Conservation (phyloP, 1,139 yeast species). For the Magnusiomyces magnusii region DNA sequence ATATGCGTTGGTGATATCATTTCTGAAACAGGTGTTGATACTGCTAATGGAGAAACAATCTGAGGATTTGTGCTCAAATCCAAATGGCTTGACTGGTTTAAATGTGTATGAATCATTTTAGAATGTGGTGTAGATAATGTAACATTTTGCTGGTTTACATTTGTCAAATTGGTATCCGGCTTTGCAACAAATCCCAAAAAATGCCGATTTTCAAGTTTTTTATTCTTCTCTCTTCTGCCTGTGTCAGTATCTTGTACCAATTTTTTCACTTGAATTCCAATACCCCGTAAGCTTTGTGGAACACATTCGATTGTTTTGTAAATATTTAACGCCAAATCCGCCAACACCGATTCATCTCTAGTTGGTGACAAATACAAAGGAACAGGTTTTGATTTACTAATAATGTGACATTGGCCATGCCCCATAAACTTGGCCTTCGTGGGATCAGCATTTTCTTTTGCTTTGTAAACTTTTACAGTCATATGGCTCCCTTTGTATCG, state of each 20-base stretch:
- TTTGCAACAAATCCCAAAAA: background rate
- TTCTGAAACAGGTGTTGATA: background rate
- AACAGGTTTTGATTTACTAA: conserved; percentile 51
- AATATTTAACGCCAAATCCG: conserved; percentile 52
- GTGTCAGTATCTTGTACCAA: conserved; percentile 5
- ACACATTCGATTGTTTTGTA: conserved; percentile 53
- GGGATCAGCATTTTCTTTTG: conserved; percentile 9
- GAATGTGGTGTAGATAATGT: background rate
- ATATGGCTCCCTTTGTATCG: conserved; percentile 46
- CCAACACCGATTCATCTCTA: conserved; percentile 52
- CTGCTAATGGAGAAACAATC: background rate
- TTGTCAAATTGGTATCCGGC: background rate
- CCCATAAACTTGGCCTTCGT: conserved; percentile 61
- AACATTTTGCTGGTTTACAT: background rate
- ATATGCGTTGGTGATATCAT: background rate
- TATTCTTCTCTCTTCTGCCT: background rate
- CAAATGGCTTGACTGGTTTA: background rate
- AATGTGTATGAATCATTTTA: background rate
- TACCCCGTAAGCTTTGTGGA: conserved; percentile 65
- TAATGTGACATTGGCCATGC: conserved; percentile 67
- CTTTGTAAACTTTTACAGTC: conserved; percentile 53
- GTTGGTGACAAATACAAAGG: conserved; percentile 46
- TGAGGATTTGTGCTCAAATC: background rate
- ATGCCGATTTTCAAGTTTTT: background rate
- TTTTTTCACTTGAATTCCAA: conserved; percentile 55